Evolutionary conservation across 2,329 filamentous ascomycete genomes (phyloP), one percentile per base, ranked within the genome.

Genomic region (Magnaporthiopsis incrustans): DNA sequence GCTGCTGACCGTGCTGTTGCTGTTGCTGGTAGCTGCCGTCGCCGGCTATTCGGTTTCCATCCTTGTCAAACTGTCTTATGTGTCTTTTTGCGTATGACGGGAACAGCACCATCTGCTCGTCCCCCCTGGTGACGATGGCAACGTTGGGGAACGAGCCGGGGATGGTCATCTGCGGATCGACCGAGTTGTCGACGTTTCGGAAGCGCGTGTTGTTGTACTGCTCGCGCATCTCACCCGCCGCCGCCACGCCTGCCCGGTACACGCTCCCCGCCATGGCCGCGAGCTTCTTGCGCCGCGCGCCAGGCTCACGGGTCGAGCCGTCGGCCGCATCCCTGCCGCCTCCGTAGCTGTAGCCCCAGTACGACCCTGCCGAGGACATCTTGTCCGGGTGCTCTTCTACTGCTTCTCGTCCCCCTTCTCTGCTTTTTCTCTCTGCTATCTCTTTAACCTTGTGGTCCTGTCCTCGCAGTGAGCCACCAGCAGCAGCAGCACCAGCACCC

Each of bases 101-200:
- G 69, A 99, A 99, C 30, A 99, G 74, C 12, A 99, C 86, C 87
- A 99, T 91, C 77, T 98, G 91, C 74, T 97, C 92, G 66, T 92
- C 85, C 15, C 91, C 93, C 66, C 87, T 88, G 14, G 87, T 84
- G 22, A 89, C 85, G 66, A 97, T 90, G n/a, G 89, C 85, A 25
- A 91, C 89, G 69, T 97, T 89, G 0, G 92, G 91, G 71, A 96
- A 97, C 1, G 89, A 86, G 0, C 89, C 90, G 0, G 91, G 89
- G 35, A 91, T 89, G 59, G 81, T 77, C 26, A 78, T 74, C 66
- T 75, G 76, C 11, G 74, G 73, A 12, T 71, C 69, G 22, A 72
- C 67, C 10, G 69, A 63, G 8, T 69, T 66, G 57, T 79, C 77
- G 4, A 75, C 70, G n/a, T 74, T 72, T 7, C 73, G 65, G 25